These are phyloP conservation scores for Colletotrichum echinochloae DNA, from an alignment of 2,329 filamentous ascomycete species.

Conservation along the genomic window DNA sequence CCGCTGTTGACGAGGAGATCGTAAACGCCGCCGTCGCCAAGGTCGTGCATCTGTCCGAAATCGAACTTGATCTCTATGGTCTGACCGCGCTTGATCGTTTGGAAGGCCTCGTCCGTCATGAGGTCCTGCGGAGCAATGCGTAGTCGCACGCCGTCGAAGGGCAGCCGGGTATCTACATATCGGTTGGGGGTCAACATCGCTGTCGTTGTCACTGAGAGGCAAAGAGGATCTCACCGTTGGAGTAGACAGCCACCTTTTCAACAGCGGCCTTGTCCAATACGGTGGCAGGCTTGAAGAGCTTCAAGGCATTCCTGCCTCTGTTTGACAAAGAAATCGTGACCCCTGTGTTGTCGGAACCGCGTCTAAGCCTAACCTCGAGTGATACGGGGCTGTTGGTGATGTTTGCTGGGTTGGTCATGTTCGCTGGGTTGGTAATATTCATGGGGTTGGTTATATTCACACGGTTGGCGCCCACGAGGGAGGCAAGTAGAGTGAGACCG, in stretches of 20 bases:
- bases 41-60: conserved; percentile 63
- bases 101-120: conserved; percentile 56
- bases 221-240: conserved; percentile 50
- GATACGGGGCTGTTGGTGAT: conserved; percentile 48
- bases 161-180: conserved; percentile 22
- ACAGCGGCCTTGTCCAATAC: conserved; percentile 61
- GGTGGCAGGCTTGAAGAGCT: conserved; percentile 61
- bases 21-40: conserved; percentile 60
- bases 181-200: background rate
- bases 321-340: conserved; percentile 62
- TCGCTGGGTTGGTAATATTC: conserved; percentile 48
- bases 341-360: conserved; percentile 57
- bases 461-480: conserved; percentile 50
- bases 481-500: conserved; percentile 50
- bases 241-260: conserved; percentile 61
- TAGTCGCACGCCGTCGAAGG: conserved; percentile 63
- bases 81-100: conserved; percentile 56
- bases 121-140: conserved; percentile 57
- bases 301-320: conserved; percentile 56
- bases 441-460: conserved; percentile 45
- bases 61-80: conserved; percentile 63
- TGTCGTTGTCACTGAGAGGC: background rate
- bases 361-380: conserved; percentile 52
- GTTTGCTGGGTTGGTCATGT: conserved; percentile 44
- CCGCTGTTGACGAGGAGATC: conserved; percentile 65